phyloP scores from a whole-genome alignment of 2,329 filamentous ascomycete species.

The Scortechinia acanthostroma region DNA sequence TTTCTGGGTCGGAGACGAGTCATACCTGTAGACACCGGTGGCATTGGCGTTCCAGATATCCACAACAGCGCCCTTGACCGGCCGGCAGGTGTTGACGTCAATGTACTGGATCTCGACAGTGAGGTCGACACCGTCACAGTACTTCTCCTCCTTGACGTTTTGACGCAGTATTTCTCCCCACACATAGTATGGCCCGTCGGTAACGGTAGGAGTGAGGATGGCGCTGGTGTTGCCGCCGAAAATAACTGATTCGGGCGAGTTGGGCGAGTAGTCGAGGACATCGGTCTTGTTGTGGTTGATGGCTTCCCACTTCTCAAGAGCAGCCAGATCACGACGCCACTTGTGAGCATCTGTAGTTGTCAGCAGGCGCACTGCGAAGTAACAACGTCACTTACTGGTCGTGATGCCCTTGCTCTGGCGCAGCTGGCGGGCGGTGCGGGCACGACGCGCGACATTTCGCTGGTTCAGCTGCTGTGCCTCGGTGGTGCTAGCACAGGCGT shows the following conservation, averaged over 20 bases:
- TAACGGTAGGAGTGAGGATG: constrained; percentile 22
- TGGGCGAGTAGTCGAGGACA: constrained; percentile 15
- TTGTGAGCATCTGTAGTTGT: constrained; percentile 14
- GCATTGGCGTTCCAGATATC: constrained; percentile 35
- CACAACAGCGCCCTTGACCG: constrained; percentile 27
- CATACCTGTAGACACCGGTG: constrained; percentile 27
- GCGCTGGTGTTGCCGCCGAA: constrained; percentile 24
- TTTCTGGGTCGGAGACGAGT: no score
- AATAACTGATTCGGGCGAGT: constrained; percentile 20
- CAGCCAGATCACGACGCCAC: constrained; percentile 19
- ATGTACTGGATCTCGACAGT: constrained; percentile 35
- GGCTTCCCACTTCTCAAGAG: constrained; percentile 19
- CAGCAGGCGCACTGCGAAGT: background rate
- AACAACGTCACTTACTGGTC: constrained; percentile 9
- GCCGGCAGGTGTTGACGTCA: constrained; percentile 35
- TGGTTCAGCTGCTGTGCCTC: constrained; percentile 26
- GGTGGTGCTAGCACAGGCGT: constrained; percentile 26
- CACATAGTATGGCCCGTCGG: constrained; percentile 31
- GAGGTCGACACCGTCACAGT: constrained; percentile 28
- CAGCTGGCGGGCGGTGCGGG: constrained; percentile 24
- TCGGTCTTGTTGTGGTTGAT: constrained; percentile 22
- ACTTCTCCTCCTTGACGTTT: constrained; percentile 31
- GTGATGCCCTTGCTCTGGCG: constrained; percentile 24
- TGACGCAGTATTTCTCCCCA: constrained; percentile 34
- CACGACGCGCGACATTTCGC: constrained; percentile 29